Base-by-base conservation (phyloP, 768 basidiomycete species). In the Pulveroboletus sp. region DNA sequence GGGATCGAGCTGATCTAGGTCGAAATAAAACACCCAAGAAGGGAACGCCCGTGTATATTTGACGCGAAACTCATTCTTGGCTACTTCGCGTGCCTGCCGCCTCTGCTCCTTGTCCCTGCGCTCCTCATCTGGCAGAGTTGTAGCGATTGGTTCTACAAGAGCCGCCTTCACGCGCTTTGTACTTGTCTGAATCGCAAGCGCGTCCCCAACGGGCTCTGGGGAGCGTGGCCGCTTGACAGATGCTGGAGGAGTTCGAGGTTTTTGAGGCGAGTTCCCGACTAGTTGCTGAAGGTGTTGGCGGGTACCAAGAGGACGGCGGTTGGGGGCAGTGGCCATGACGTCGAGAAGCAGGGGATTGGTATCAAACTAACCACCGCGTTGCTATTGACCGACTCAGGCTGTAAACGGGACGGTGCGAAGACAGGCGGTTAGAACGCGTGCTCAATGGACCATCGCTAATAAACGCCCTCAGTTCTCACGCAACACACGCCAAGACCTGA, bases 21-120 rank as follows among this genome's bases (percentile, higher is more conserved):
- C 93, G 63, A 97, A 86, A 68, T 91, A 86, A 68, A 98, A 95
- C 15, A 75, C 79, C 75, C 86, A 92, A 24, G 69, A 71, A 2
- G 91, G 91, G 71, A 98, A 96, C 18, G 88, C 89, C 45, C 81
- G 80, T 47, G 77, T 79, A 69, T 93, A 97, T 73, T 93, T 96
- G 42, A 80, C 70, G 61, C 79, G 81, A 73, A 92, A 98, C 57
- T 89, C 86, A 5, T 74, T 72, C 54, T 83, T 79, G 56, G 75
- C 75, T 51, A 75, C 73, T 55, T 82, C 78, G 27, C 80, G 75
- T 53, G 79, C 78, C 5, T 72, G 66, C 28, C 75, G 69, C 47
- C 70, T 77, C 39, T 73, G 76, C 38, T 79, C 77, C 62, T 67
- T 73, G 39, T 75, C 73, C 53, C 71, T 78, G 53, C 70, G 68